Evolutionary conservation across 1,284 basidiomycete genomes (phyloP).

Genomic region (Cutaneotrichosporon sp.): DNA sequence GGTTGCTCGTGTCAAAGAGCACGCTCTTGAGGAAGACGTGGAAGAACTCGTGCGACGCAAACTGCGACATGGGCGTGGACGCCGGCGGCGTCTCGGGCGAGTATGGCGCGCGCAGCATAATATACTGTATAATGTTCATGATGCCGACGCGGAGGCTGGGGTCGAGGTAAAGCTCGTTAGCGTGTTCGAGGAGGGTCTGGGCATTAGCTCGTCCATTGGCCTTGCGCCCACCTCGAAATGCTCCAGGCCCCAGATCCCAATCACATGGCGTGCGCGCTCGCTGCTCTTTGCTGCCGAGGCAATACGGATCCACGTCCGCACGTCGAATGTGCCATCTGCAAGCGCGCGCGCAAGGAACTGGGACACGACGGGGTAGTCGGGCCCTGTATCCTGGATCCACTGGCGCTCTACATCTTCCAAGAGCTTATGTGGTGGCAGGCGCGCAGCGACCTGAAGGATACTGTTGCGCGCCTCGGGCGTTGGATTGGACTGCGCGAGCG

Average conservation of each 20-base stretch:
- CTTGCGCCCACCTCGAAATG: slow-evolving; percentile 20
- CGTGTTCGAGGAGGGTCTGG: slow-evolving; percentile 18
- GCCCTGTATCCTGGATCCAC: slow-evolving; percentile 8
- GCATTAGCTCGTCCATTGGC: not conserved
- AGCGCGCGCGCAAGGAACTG: slow-evolving; percentile 1
- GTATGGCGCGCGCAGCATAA: slow-evolving; percentile 26
- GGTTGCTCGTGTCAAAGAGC: slow-evolving; percentile 36
- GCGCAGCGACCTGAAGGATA: slow-evolving; percentile 9
- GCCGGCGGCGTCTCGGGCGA: slow-evolving; percentile 22
- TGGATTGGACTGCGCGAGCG: not conserved
- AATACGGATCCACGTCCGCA: slow-evolving; percentile 5
- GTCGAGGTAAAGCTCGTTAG: slow-evolving; percentile 8
- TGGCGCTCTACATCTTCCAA: slow-evolving; percentile 6
- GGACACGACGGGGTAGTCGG: not conserved
- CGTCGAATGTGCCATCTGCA: slow-evolving; percentile 6
- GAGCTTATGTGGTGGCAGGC: slow-evolving; percentile 3
- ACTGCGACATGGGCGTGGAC: slow-evolving; percentile 24
- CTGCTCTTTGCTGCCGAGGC: not conserved
- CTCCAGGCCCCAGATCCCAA: slow-evolving; percentile 15
- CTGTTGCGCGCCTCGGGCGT: slow-evolving; percentile 15
- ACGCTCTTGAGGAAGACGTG: slow-evolving; percentile 25
- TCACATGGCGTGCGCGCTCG: slow-evolving; percentile 1
- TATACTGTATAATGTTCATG: slow-evolving; percentile 23
- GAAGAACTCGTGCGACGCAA: slow-evolving; percentile 26
- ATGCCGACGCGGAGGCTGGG: slow-evolving; percentile 23